Conservation (phyloP, 208 protist genomes). For the Leishmania aethiopica region DNA sequence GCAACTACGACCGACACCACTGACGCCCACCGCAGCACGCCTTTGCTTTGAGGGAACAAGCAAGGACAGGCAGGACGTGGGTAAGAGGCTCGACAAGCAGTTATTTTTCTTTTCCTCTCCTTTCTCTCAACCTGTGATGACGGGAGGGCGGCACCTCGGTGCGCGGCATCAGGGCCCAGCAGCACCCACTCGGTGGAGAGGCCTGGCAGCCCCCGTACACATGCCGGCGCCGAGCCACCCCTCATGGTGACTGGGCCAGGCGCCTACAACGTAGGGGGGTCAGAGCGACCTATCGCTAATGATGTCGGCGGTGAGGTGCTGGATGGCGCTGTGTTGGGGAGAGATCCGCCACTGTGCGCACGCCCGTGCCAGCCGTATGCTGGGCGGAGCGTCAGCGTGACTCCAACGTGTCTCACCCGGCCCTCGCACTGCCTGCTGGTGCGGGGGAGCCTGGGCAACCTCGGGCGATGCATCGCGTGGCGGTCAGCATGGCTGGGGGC, state of each 20-base stretch:
- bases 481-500: neutral
- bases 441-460: neutral
- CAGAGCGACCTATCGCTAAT: neutral
- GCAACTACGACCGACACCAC: slow-evolving; percentile 52
- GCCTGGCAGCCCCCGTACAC: neutral
- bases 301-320: neutral
- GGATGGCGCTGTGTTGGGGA: neutral
- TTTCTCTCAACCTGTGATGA: neutral
- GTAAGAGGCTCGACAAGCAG: neutral
- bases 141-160: neutral
- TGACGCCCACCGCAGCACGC: neutral
- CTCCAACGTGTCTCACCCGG: neutral
- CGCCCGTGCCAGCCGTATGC: neutral
- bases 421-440: neutral
- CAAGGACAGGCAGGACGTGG: neutral
- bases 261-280: neutral
- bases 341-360: neutral
- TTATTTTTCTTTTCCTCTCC: neutral
- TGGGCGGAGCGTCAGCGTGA: neutral
- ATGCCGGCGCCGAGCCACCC: neutral
- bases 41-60: neutral
- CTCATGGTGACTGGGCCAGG: neutral
- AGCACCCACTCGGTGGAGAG: neutral
- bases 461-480: neutral
- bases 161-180: neutral